Base-by-base conservation (phyloP, 2,329 filamentous ascomycete species). In the Aspergillus novofumigatus region DNA sequence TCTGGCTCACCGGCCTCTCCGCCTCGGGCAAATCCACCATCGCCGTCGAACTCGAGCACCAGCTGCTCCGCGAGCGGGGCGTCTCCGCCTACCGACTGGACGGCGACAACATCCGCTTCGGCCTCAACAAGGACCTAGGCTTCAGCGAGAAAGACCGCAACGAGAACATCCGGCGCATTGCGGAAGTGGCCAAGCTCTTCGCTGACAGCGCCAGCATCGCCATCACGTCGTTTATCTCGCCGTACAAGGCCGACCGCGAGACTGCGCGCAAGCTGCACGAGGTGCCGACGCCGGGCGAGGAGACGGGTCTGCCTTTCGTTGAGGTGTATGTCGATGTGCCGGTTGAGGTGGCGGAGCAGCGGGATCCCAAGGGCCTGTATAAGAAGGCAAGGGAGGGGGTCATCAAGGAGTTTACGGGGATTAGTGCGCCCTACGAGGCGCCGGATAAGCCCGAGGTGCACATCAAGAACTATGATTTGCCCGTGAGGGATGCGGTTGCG, bases 11-110 rank as follows among this genome's bases (percentile, higher is more conserved):
- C 1, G 94, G 94, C 54, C 90, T 99, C 63, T 96, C 91, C 41
- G 94, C 93, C 52, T 96, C 91, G 0, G 94, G 94, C 72, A 99
- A 99, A 80, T 97, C 93, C 53, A 99, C 94, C 57, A 91, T 99
- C 61, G 94, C 94, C 55, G 96, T 91, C 2, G 94, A 94, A 17
- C 89, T 99, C 44, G 94, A 99, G 82, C 93, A 97, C 80, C 92
- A 97, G 76, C 87, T 99, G 35, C 86, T 99, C 55, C 65, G 61
- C 55, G 65, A 70, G 56, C 92, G 96, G 75, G 89, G 88, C 47
- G 80, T 94, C 52, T 81, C 88, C 55, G 90, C 92, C 59, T 99
- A 99, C 84, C 87, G 94, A 53, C 87, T 99, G 29, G 94, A 99
- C 77, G 94, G 93, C 70, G 94, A 99, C 84, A 99, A 99, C 78